These are phyloP conservation scores for Debaryomyces fabryi DNA, from an alignment of 1,139 yeast species.

Conservation along the genomic window DNA sequence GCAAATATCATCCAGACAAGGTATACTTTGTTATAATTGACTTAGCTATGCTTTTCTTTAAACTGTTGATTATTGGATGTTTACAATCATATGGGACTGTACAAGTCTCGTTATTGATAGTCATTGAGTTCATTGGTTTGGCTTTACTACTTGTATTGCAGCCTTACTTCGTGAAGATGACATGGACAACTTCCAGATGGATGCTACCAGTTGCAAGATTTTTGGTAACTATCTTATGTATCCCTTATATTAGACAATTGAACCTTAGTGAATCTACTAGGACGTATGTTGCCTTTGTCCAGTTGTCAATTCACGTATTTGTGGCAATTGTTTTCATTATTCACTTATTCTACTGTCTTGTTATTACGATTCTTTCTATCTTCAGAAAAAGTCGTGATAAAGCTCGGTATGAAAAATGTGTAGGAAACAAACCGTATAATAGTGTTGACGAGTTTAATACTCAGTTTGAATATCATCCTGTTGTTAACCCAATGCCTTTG, in stretches of 20 bases:
- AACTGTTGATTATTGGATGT: conserved; percentile 46
- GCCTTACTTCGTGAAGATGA: conserved; percentile 45
- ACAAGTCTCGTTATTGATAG: conserved; percentile 45
- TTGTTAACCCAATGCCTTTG: conserved; percentile 14
- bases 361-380: conserved; percentile 30
- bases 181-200: conserved; percentile 43
- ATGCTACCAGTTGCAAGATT: conserved; percentile 41
- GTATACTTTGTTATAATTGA: conserved; percentile 44
- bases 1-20: conserved; percentile 45
- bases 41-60: conserved; percentile 29
- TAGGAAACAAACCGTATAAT: conserved; percentile 9
- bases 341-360: conserved; percentile 36
- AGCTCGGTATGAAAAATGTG: conserved; percentile 9
- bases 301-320: conserved; percentile 40
- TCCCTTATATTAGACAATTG: conserved; percentile 42
- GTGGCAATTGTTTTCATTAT: conserved; percentile 40
- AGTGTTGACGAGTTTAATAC: conserved; percentile 28
- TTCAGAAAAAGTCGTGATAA: conserved; percentile 15
- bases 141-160: conserved; percentile 30
- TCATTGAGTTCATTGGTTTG: conserved; percentile 38
- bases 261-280: conserved; percentile 35
- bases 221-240: conserved; percentile 40
- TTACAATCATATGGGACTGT: conserved; percentile 46
- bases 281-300: conserved; percentile 45
- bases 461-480: conserved; percentile 40